Conservation (phyloP, 1,139 yeast species). For the Blastobotrys apis region DNA sequence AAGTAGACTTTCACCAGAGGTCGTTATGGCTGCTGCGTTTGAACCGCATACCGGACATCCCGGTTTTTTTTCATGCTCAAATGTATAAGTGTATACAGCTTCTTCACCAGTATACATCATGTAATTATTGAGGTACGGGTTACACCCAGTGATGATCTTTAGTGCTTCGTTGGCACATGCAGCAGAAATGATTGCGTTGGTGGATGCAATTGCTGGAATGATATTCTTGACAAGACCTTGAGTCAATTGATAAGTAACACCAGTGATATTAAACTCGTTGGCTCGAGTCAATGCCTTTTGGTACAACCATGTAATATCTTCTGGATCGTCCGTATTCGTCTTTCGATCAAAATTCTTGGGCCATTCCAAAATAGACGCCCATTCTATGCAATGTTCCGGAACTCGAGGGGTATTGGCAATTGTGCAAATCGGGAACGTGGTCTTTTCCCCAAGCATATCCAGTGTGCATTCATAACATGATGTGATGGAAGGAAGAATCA, state of each 20-base stretch:
- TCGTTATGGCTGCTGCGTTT: slow-evolving; percentile 36
- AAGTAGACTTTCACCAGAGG: slow-evolving; percentile 41
- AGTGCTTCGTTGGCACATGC: slow-evolving; percentile 85
- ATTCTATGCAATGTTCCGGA: slow-evolving; percentile 93
- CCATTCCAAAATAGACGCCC: slow-evolving; percentile 83
- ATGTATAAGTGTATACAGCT: slow-evolving; percentile 70
- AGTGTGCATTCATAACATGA: slow-evolving; percentile 93
- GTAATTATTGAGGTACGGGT: slow-evolving; percentile 69
- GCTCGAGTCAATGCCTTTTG: slow-evolving; percentile 59
- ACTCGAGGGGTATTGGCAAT: slow-evolving; percentile 89
- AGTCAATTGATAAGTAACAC: slow-evolving; percentile 67
- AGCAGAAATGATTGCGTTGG: slow-evolving; percentile 91
- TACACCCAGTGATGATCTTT: slow-evolving; percentile 65
- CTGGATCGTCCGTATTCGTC: slow-evolving; percentile 67
- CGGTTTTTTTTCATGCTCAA: slow-evolving; percentile 53
- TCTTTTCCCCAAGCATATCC: slow-evolving; percentile 65
- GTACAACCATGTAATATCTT: slow-evolving; percentile 65
- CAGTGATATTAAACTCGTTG: slow-evolving; percentile 54
- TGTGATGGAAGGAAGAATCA: slow-evolving; percentile 76
- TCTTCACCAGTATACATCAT: slow-evolving; percentile 85
- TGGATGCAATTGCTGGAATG: slow-evolving; percentile 91
- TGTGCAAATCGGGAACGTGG: slow-evolving; percentile 86
- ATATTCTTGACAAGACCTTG: slow-evolving; percentile 89
- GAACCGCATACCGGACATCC: slow-evolving; percentile 77
- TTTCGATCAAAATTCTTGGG: slow-evolving; percentile 43